Percentiles rank a stretch among this genome's conserved stretches.
These are phyloP conservation scores for Apiospora arundinis DNA, from an alignment of 2,329 filamentous ascomycete genomes.

Conservation along the genomic window DNA sequence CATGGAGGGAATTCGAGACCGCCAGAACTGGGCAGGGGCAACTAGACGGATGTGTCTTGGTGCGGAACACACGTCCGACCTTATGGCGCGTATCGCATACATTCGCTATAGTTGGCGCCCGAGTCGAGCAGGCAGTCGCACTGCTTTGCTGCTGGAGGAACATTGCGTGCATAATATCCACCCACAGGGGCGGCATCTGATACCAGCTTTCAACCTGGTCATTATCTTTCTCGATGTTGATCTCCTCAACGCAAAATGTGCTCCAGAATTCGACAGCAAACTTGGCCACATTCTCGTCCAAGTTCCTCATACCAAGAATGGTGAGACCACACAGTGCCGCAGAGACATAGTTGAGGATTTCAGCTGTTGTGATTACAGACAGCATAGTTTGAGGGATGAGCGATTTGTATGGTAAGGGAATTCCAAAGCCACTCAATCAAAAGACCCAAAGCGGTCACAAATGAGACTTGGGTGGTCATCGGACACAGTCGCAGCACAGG, in stretches of 20 bases:
- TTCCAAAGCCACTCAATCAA: no score
- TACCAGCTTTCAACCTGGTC: constrained; percentile 79
- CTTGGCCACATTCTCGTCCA: constrained; percentile 97
- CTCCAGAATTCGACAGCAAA: constrained; percentile 99
- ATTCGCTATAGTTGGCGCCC: constrained; percentile 41
- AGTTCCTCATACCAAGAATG: constrained; percentile 97
- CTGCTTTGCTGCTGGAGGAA: constrained; percentile 25
- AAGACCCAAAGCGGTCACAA: no score
- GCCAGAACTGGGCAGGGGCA: constrained; percentile 1
- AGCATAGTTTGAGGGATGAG: no score
- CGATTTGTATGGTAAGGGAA: no score
- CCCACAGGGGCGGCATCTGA: constrained; percentile 78
- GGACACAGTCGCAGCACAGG: constrained; percentile 51
- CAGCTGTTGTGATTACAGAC: no score
- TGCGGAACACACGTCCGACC: constrained; percentile 34
- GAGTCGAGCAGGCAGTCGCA: constrained; percentile 39
- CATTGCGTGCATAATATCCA: neutral
- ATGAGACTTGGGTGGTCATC: no score
- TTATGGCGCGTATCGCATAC: constrained; percentile 41
- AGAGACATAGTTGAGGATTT: no score
- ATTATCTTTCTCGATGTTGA: constrained; percentile 97
- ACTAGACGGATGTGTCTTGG: constrained; percentile 28
- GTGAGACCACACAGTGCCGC: constrained; percentile 95
- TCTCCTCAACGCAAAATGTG: constrained; percentile 99
- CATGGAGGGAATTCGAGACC: no score